Evolutionary conservation across 2,329 filamentous ascomycete species (phyloP).

Genomic region (Epichloe sylvatica): DNA sequence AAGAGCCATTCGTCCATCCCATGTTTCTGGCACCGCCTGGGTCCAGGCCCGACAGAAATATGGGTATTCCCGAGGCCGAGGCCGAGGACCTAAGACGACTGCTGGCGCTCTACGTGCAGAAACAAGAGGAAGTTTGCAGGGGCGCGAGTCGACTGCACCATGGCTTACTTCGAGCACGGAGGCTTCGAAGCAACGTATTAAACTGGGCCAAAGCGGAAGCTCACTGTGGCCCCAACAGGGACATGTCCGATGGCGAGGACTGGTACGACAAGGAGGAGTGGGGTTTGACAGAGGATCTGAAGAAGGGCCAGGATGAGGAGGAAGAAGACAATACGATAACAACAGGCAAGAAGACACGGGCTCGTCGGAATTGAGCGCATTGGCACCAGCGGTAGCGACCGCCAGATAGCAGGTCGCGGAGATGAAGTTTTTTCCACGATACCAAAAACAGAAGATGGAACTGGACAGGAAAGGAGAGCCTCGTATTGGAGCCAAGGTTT

Average conservation of each 20-base stretch:
- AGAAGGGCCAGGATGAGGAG: constrained; percentile 72
- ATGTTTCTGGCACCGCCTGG: constrained; percentile 54
- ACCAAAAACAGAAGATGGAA: background rate
- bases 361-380: constrained; percentile 25
- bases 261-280: constrained; percentile 79
- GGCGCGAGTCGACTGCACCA: constrained; percentile 53
- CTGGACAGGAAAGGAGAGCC: background rate
- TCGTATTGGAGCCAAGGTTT: no score
- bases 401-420: background rate
- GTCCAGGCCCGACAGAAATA: constrained; percentile 51
- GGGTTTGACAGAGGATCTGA: constrained; percentile 57
- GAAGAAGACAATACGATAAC: constrained; percentile 58
- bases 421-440: background rate
- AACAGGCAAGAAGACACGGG: constrained; percentile 47
- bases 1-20: constrained; percentile 52
- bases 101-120: constrained; percentile 65
- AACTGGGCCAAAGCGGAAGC: constrained; percentile 68
- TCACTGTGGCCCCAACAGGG: constrained; percentile 49
- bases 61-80: constrained; percentile 57
- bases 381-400: background rate
- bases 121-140: constrained; percentile 71
- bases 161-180: constrained; percentile 58
- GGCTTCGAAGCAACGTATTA: constrained; percentile 56
- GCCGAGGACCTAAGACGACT: constrained; percentile 66
- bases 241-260: constrained; percentile 80